These are phyloP conservation scores for Melampsora medusae DNA, from an alignment of 1,284 basidiomycete genomes.

Conservation along the genomic window DNA sequence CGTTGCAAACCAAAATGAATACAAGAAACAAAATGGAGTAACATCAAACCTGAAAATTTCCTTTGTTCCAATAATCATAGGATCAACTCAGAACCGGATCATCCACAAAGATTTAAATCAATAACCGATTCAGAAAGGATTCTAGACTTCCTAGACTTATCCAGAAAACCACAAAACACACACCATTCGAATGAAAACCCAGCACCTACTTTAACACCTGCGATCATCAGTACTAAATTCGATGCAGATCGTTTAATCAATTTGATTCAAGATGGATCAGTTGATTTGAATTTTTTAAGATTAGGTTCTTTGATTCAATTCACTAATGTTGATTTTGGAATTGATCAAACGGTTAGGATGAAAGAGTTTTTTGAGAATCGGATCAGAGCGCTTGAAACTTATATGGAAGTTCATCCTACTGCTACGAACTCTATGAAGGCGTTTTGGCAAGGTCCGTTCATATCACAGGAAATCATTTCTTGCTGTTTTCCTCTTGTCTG, in stretches of 20 bases:
- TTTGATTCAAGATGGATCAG: not conserved
- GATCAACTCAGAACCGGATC: conserved; percentile 6
- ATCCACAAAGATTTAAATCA: conserved; percentile 2
- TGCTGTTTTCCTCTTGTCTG: too few relatives aligned
- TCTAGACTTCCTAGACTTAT: not conserved
- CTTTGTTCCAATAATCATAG: not conserved
- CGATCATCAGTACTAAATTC: not conserved
- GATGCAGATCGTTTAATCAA: not conserved
- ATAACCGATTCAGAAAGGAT: not conserved
- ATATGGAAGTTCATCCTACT: not conserved
- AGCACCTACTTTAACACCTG: conserved; percentile 2
- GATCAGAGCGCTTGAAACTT: not conserved
- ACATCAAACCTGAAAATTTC: not conserved
- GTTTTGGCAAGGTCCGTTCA: not conserved
- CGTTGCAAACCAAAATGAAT: too few relatives aligned
- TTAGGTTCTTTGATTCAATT: not conserved
- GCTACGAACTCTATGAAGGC: conserved; percentile 4
- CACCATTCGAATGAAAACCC: not conserved
- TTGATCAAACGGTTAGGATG: not conserved
- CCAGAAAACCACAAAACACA: not conserved
- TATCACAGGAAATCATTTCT: not conserved
- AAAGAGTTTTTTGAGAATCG: not conserved
- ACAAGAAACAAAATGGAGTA: too few relatives aligned
- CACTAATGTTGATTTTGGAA: not conserved
- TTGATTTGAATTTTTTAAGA: not conserved